Evolutionary conservation across 202 grass and related monocot genomes (phyloP).

Genomic region (Panicum virgatum): DNA sequence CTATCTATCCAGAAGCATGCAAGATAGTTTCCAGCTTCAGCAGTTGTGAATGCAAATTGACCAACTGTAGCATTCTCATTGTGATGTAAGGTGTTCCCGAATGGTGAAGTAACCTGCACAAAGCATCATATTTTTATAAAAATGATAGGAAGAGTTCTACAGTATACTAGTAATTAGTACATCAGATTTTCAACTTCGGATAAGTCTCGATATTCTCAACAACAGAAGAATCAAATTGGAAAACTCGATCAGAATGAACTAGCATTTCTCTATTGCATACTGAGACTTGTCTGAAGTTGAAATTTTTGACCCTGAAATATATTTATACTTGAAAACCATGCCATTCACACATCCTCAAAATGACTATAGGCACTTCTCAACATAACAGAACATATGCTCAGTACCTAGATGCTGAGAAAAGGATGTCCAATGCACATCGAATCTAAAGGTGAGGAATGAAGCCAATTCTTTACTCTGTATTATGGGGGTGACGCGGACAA

Average conservation of each 20-base stretch:
- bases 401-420: not conserved
- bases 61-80: slow-evolving; percentile 64
- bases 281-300: not conserved
- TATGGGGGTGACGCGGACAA: not conserved
- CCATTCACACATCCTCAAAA: not conserved
- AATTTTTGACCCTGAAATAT: not conserved
- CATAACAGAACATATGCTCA: not conserved
- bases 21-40: slow-evolving; percentile 87
- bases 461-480: not conserved
- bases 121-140: slow-evolving; percentile 23
- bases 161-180: not conserved
- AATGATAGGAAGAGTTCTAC: not conserved
- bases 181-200: not conserved
- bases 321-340: slow-evolving; percentile 4
- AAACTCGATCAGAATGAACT: slow-evolving; percentile 6
- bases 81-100: slow-evolving; percentile 84
- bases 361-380: not conserved
- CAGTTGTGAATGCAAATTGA: slow-evolving; percentile 83
- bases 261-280: not conserved
- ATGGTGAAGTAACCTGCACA: slow-evolving; percentile 86
- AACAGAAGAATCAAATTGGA: slow-evolving; percentile 13
- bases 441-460: not conserved
- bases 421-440: not conserved
- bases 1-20: slow-evolving; percentile 93
- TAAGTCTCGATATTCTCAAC: not conserved